Conservation (phyloP, 257 asterid species). For the Solanum lignicaule region DNA sequence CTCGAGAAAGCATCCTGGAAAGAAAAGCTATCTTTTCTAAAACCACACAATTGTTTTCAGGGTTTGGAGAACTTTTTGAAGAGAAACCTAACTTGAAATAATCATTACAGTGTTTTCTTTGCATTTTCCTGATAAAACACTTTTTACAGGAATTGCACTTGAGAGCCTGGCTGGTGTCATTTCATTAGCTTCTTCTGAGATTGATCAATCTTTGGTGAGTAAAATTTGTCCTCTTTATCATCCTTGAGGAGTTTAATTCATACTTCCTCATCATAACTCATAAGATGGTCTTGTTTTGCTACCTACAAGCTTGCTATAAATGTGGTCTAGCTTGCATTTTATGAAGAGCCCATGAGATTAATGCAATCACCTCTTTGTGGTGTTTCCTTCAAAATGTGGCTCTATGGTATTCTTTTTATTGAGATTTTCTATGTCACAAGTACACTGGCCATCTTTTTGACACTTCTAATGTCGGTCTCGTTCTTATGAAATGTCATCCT, state of each 20-base stretch:
- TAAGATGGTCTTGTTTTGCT: not conserved
- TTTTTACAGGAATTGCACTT: slow-evolving; percentile 68
- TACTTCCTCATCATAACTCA: not conserved
- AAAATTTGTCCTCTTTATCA: not conserved
- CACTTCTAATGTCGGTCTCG: not conserved
- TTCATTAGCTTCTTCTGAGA: slow-evolving; percentile 66
- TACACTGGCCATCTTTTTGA: not conserved
- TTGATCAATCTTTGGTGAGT: slow-evolving; percentile 70
- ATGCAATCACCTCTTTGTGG: not conserved
- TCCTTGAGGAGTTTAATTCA: not conserved
- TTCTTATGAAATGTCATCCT: not conserved
- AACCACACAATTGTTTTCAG: not conserved
- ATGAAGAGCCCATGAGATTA: not conserved
- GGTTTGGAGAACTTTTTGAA: not conserved
- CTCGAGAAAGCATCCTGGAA: not conserved
- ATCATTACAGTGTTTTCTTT: not conserved
- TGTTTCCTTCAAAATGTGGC: not conserved
- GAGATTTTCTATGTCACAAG: not conserved
- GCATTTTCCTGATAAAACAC: not conserved
- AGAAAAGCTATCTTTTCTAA: not conserved
- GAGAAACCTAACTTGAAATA: not conserved
- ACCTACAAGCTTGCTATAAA: not conserved
- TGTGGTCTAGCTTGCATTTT: not conserved
- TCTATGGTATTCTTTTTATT: not conserved
- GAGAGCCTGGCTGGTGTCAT: slow-evolving; percentile 84